Evolutionary conservation across 2,329 filamentous ascomycete genomes (phyloP), one percentile per base, ranked within the genome.

Genomic region (Cucurbitaria berberidis): DNA sequence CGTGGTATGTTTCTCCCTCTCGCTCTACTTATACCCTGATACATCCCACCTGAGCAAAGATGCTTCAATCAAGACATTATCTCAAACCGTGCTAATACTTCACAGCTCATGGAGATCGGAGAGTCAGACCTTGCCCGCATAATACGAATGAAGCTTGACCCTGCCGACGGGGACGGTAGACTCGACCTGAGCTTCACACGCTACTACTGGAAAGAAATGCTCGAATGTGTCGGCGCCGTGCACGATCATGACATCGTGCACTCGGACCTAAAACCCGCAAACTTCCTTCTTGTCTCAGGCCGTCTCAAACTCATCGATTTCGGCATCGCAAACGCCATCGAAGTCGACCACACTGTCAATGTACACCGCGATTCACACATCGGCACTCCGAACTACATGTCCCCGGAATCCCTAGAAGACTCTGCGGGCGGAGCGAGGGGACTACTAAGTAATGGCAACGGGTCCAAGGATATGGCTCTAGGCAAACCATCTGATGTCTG

Each of bases 141-240:
- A 48, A 83, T 99, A 60, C 88, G 87, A 30, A 84, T 87, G 60
- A 66, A 90, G 87, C 67, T 84, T 82, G 73, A 76, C 52, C 66
- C 68, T 3, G 67, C 69, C 13, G 85, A 89, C 48, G 51, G 56
- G 13, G 63, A 65, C 8, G 64, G 63, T 46, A 85, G 83, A 54
- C 89, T 99, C 55, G 95, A 99, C 70, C 84, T 91, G 1, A 90
- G 89, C 47, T 97, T 98, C 74, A 91, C 95, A 11, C 89, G 95
- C n/a, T 96, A 90, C 77, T 96, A 96, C 80, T 99, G 95, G 95
- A 95, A 96, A 75, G 95, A 99, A 77, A 99, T 99, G 95, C 87
- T 99, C 16, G 92, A 96, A 74, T 98, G 95, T 72, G 86, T 99
- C 5, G 86, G 90, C 63, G 86, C 93, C 0, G 92, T 99, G 1